Evolutionary conservation across 2,329 filamentous ascomycete species (phyloP), one percentile per base, ranked within the genome.

Genomic region (Fusarium anguioides): DNA sequence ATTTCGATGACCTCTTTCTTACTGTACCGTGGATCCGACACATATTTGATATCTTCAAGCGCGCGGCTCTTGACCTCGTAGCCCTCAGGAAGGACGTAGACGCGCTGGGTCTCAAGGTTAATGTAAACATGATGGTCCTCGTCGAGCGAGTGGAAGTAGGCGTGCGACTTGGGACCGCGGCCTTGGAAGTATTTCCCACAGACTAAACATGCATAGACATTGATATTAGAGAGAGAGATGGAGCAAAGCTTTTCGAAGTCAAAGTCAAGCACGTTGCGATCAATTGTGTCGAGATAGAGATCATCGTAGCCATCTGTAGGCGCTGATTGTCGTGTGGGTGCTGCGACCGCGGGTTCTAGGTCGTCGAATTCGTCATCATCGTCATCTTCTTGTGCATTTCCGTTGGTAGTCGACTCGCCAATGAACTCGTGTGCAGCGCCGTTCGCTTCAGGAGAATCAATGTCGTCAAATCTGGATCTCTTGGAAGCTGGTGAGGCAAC

Each of bases 191-290:
- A 99, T 78, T 93, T 95, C n/a, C 96, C 96, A 78, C 96, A 99
- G 2, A 98, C 92, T 12, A 99, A 87, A 75, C 96, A 99, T 11
- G 96, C 96, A 78, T 99, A 99, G 41, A 99, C 94, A 76, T 99
- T 99, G 81, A 98, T 97, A 77, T 98, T 98, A 46, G 94, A 97
- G 9, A 99, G 86, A 31, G 93, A 97, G 69, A 99, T 86, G 23
- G 95, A 98, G 81, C 96, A 99, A 14, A 97, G 88, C 83, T 99
- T 99, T 78, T 99, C 96, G 77, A 99, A 99, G 80, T 99, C 96
- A 77, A 98, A 98, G 80, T 99, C 96, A 56, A 98, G 89, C 44
- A 97, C 90, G 75, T 90, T 89, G 74, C 96, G 92, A 78, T 97
- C 89, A 80, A 99, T 96, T 14, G 96, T 98, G 82, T 99, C 96